These are phyloP conservation scores for Fusarium brachygibbosum DNA, from an alignment of 2,329 filamentous ascomycete species.

Conservation along the genomic window DNA sequence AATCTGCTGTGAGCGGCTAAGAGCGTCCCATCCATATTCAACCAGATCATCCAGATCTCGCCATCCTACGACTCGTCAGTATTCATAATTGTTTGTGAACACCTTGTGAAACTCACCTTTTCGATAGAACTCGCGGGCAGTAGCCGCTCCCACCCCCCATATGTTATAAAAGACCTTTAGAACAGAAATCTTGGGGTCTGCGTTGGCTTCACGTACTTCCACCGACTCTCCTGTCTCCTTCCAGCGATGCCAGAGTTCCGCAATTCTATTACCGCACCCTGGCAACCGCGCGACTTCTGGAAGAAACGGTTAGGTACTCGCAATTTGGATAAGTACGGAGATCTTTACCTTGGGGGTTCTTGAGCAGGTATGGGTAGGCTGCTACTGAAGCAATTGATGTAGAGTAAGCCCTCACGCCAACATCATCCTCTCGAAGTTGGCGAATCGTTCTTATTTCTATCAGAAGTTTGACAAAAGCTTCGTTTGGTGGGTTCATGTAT, in stretches of 20 bases:
- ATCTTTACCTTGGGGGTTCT: constrained; percentile 58
- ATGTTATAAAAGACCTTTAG: constrained; percentile 83
- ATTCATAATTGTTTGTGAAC: background rate
- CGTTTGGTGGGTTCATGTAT: constrained; percentile 77
- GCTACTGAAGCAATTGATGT: constrained; percentile 86
- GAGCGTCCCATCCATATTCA: constrained; percentile 80
- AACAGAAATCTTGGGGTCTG: constrained; percentile 73
- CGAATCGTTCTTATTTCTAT: constrained; percentile 80
- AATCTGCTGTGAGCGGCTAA: constrained; percentile 89
- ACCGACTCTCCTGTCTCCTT: constrained; percentile 69
- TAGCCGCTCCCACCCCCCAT: constrained; percentile 90
- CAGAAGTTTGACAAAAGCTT: constrained; percentile 79
- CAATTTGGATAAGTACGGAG: background rate
- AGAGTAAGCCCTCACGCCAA: constrained; percentile 88
- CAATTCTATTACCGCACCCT: constrained; percentile 85
- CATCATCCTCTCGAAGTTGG: constrained; percentile 78
- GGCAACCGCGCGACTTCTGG: constrained; percentile 72
- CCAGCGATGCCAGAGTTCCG: constrained; percentile 83
- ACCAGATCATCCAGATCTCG: constrained; percentile 87
- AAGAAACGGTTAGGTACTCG: background rate
- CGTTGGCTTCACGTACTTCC: constrained; percentile 74
- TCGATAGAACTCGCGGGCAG: constrained; percentile 84
- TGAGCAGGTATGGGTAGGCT: constrained; percentile 76
- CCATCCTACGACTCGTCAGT: constrained; percentile 68
- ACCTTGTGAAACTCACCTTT: constrained; percentile 57